Base-by-base conservation (phyloP, 1,284 basidiomycete species). In the Phylloporus gajari region DNA sequence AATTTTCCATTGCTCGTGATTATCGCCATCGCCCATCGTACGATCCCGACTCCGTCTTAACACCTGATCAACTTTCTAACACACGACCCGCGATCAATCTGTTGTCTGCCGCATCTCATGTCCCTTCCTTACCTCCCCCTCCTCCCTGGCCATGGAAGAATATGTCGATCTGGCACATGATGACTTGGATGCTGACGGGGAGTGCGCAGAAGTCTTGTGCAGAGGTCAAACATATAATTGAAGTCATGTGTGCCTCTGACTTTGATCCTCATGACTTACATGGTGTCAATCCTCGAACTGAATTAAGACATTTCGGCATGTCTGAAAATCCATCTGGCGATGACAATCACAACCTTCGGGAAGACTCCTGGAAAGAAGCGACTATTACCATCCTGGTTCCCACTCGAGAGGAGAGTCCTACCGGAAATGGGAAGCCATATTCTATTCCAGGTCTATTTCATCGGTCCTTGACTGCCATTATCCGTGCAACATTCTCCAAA, bases 191-290 rank as follows among this genome's bases (percentile, higher is more conserved):
- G 48, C 25, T 51, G 48, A 13, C 48, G 12, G 48, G 48, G 3
- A 51, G 48, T 12, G 13, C 6, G 25, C 48, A 51, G 48, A 51
- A 51, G 25, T 51, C 48, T 5, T n/a, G 7, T 3, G 5, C 48
- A n/a, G 48, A 51, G 13, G 48, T 58, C 1, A 58, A 27, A 11
- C n/a, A 32, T 2, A 68, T 75, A 1, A 48, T 69, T 0, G 65
- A 72, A 12, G 73, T 75, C 2, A 27, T 75, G 13, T 17, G 23
- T 8, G 48, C 48, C 7, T 12, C 11, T 4, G 75, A 80, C 42
- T 78, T 79, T 38, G 42, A 73, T 17, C n/a, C 0, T 1, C 8
- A 58, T 13, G 68, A 80, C 27, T 48, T 79, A 1, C 17, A 13
- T 0, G 68, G 56, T 1, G 78, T 80, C 60, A 74, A 72, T 44